Percentiles rank a stretch among this genome's conserved stretches.
These are phyloP conservation scores for Cladophialophora immunda DNA, from an alignment of 2,329 filamentous ascomycete species.

Conservation along the genomic window DNA sequence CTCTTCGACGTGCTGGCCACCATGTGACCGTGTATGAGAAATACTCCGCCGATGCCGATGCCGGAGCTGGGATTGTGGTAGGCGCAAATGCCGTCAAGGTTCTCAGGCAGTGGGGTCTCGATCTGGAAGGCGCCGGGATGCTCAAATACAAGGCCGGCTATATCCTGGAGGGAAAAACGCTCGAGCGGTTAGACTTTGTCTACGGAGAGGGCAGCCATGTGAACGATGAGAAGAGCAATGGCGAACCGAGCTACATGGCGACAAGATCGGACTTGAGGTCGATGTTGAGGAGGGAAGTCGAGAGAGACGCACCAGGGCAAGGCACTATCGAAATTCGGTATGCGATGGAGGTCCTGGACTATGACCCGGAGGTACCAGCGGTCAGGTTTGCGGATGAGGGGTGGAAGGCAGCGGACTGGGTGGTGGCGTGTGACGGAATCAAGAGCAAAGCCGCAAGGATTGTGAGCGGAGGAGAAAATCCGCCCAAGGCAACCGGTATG, in stretches of 20 bases:
- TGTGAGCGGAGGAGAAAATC: neutral
- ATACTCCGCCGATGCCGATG: conserved; percentile 4
- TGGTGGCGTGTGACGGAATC: conserved; percentile 8
- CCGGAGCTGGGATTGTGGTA: conserved; percentile 6
- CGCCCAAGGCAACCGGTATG: neutral
- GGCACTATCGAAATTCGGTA: conserved; percentile 8
- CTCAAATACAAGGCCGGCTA: conserved; percentile 9
- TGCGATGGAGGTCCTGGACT: conserved; percentile 8
- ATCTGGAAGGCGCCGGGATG: conserved; percentile 2
- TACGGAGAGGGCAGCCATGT: conserved; percentile 3
- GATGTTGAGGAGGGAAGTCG: conserved; percentile 9
- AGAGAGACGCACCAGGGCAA: neutral
- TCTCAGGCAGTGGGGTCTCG: conserved; percentile 10
- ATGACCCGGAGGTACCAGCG: conserved; percentile 9
- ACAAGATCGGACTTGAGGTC: conserved; percentile 4
- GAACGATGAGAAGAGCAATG: conserved; percentile 6
- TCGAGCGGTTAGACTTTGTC: neutral
- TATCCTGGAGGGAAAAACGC: neutral
- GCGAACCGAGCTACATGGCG: neutral
- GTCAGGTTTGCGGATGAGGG: conserved; percentile 6
- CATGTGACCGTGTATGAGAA: conserved; percentile 14
- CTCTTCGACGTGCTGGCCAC: conserved; percentile 13
- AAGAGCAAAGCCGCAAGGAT: neutral
- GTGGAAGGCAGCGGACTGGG: conserved; percentile 1
- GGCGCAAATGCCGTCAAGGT: conserved; percentile 7